Evolutionary conservation across 257 asterid species (phyloP), one percentile per base, ranked within the genome.

Genomic region (Forsythia suspensa): DNA sequence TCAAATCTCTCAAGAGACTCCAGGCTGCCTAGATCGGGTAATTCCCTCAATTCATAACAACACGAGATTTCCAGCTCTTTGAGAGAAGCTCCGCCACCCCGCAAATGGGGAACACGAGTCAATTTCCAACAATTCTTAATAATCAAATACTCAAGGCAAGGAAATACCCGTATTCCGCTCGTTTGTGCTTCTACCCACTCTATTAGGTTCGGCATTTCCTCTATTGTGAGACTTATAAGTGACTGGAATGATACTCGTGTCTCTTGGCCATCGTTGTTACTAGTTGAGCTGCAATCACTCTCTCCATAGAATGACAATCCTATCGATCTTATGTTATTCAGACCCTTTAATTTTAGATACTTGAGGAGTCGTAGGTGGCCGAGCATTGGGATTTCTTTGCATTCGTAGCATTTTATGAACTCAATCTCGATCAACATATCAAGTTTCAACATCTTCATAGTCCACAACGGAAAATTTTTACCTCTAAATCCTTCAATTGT

Each of bases 331-430:
- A 83, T 36, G 12, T 48, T 78, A 10, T 38, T 40, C 44, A 86
- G 12, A 24, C n/a, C 41, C 2, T 0, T 0, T 13, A 85, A 18
- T 4, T 21, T 7, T 10, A 82, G 77, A 7, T 11, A 3, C 39
- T 76, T 52, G 10, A 85, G 84, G 65, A 6, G 71, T 21, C 76
- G 86, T 4, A 85, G 71, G 21, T 76, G 83, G 29, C 86, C 86
- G 4, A 82, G 82, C 40, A 34, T 69, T 16, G 86, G 87, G 43
- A 86, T 66, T 21, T 75, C 63, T 67, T 76, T 77, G 3, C 84
- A 82, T 6, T 66, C 29, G 6, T 1, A 3, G 52, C 82, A 80
- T 15, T 3, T 8, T 13, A 0, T 0, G 2, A 82, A 36, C 4
- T 1, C 2, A 34, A 83, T 41, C 3, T 43, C 12, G 21, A 48